Conservation (phyloP, 768 basidiomycete species). For the Termitomyces sp. region DNA sequence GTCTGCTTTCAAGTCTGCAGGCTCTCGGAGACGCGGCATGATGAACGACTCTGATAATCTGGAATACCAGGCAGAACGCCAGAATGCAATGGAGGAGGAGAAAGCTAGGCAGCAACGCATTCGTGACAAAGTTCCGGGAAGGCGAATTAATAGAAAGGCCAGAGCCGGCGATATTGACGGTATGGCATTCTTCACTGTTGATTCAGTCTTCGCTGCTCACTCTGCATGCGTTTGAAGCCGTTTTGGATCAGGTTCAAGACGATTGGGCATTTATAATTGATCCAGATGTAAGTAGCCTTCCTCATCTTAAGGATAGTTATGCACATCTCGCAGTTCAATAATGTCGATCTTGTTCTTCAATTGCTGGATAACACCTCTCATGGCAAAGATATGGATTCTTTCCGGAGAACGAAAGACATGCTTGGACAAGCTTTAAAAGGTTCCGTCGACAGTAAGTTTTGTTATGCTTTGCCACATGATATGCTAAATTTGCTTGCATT, state of each 20-base stretch:
- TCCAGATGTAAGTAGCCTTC: slow-evolving; percentile 52
- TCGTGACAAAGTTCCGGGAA: slow-evolving; percentile 59
- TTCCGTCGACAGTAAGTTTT: slow-evolving; percentile 76
- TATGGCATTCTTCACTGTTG: slow-evolving; percentile 25
- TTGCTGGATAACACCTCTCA: slow-evolving; percentile 72
- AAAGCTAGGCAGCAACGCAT: slow-evolving; percentile 63
- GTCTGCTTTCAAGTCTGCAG: slow-evolving; percentile 67
- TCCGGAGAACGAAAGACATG: slow-evolving; percentile 68
- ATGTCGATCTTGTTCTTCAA: slow-evolving; percentile 87
- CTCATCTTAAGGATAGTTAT: slow-evolving; percentile 1
- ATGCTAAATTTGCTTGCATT: not conserved
- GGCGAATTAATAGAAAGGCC: slow-evolving; percentile 44
- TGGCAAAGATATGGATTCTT: slow-evolving; percentile 73
- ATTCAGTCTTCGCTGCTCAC: not conserved
- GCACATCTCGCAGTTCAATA: slow-evolving; percentile 65
- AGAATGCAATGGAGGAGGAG: slow-evolving; percentile 58
- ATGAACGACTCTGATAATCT: slow-evolving; percentile 46
- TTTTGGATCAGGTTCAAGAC: slow-evolving; percentile 80
- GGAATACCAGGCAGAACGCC: slow-evolving; percentile 52
- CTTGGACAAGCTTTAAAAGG: slow-evolving; percentile 78
- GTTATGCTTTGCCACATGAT: not conserved
- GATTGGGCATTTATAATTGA: slow-evolving; percentile 89
- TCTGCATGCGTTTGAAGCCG: slow-evolving; percentile 39
- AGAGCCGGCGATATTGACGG: slow-evolving; percentile 84
- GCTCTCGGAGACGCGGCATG: slow-evolving; percentile 48